Evolutionary conservation across 2,329 filamentous ascomycete species (phyloP).

Genomic region (Dissoconium aciculare): DNA sequence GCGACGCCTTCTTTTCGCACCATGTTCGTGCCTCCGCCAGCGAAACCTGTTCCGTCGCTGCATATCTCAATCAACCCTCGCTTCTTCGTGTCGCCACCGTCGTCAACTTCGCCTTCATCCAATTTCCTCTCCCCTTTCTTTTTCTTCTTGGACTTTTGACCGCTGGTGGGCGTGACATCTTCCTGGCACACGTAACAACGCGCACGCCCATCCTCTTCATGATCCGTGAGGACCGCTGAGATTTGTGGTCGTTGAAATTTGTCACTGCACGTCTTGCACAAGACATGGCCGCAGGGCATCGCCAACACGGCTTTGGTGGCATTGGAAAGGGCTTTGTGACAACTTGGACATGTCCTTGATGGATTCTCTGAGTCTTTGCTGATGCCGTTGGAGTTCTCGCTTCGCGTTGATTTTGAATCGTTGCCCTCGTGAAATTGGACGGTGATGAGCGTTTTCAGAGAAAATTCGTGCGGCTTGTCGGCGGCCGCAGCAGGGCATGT

Average conservation of each 20-base stretch:
- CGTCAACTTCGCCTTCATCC: constrained; percentile 11
- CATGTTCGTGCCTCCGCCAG: constrained; percentile 67
- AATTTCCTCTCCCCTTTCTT: constrained; percentile 15
- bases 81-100: constrained; percentile 29
- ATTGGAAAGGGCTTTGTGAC: constrained; percentile 69
- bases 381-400: constrained; percentile 40
- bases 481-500: constrained; percentile 57
- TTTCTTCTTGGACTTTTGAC: constrained; percentile 15
- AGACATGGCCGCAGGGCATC: constrained; percentile 79
- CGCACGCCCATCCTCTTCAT: constrained; percentile 32
- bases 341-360: constrained; percentile 60
- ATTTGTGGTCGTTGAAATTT: constrained; percentile 61
- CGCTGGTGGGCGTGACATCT: constrained; percentile 43
- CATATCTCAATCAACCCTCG: constrained; percentile 65
- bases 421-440: constrained; percentile 58
- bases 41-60: constrained; percentile 85
- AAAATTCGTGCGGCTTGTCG: constrained; percentile 55
- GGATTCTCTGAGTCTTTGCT: constrained; percentile 23
- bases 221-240: constrained; percentile 38
- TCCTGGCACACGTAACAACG: constrained; percentile 79
- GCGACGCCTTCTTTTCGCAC: constrained; percentile 65
- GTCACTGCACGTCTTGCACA: constrained; percentile 71
- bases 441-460: constrained; percentile 60
- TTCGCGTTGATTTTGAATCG: too few species aligned
- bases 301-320: constrained; percentile 67